These are phyloP conservation scores for Trichoderma asperellum DNA, from an alignment of 2,329 filamentous ascomycete genomes.

Conservation along the genomic window DNA sequence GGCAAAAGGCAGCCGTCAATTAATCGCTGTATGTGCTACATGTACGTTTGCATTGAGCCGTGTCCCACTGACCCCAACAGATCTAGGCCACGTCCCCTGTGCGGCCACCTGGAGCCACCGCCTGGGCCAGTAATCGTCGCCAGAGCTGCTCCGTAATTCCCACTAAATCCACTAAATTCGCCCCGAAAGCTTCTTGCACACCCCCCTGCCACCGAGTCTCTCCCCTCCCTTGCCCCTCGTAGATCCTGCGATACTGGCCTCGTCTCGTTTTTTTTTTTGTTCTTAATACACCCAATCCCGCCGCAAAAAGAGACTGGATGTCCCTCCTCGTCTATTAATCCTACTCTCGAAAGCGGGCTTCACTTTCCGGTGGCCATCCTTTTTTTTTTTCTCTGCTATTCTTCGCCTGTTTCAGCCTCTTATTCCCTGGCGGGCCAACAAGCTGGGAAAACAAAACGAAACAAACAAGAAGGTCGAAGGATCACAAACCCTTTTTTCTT, in stretches of 20 bases:
- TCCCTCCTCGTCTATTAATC: conserved; percentile 1
- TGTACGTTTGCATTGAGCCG: neutral
- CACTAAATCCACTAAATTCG: conserved; percentile 9
- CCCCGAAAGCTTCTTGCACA: conserved; percentile 23
- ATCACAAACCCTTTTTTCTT: neutral
- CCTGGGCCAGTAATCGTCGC: neutral
- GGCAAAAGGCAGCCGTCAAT: neutral
- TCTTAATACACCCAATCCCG: conserved; percentile 7
- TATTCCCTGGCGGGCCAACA: conserved; percentile 27
- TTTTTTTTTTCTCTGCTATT: neutral
- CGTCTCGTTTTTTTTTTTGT: neutral
- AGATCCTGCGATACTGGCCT: conserved; percentile 5
- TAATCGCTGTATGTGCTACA: neutral
- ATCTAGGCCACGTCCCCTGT: conserved; percentile 22
- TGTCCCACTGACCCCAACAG: conserved; percentile 27
- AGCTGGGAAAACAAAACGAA: conserved; percentile 16
- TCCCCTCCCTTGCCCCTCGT: conserved; percentile 19
- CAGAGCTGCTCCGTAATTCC: conserved; percentile 15
- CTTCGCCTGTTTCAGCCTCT: conserved; percentile 18
- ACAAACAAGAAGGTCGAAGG: neutral
- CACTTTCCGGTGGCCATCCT: neutral
- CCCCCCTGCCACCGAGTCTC: neutral
- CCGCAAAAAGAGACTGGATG: neutral
- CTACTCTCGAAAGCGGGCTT: conserved; percentile 16
- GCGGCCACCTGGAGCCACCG: conserved; percentile 24